Conservation (phyloP, 306 rosid species). For the Ziziphus jujuba region DNA sequence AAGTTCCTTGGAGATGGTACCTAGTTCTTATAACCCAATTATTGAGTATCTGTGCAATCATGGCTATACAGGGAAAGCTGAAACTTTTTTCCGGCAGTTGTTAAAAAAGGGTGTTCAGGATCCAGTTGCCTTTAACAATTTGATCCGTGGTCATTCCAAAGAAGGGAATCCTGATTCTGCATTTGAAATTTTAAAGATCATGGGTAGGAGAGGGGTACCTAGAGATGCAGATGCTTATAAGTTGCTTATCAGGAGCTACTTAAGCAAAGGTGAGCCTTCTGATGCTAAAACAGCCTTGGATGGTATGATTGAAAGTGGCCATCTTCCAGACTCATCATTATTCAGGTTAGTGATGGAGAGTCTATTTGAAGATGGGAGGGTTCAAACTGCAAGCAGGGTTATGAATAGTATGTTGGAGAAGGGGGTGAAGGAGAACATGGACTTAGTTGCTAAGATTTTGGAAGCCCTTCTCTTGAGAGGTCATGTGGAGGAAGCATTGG, state of each 20-base stretch:
- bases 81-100: conserved; percentile 70
- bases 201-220: conserved; percentile 75
- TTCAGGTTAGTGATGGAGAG: conserved; percentile 71
- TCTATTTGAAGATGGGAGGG: conserved; percentile 83
- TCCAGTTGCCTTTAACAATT: conserved; percentile 69
- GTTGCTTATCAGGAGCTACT: conserved; percentile 74
- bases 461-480: conserved; percentile 89
- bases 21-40: conserved; percentile 74
- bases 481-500: conserved; percentile 88
- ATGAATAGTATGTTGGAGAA: conserved; percentile 91
- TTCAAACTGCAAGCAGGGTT: conserved; percentile 92
- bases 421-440: conserved; percentile 78
- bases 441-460: conserved; percentile 75
- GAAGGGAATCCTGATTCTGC: conserved; percentile 91
- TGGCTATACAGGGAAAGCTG: conserved; percentile 77
- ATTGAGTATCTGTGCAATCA: conserved; percentile 67
- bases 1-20: conserved; percentile 60
- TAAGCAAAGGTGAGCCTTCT: conserved; percentile 86
- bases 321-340: conserved; percentile 60
- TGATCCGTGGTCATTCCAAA: conserved; percentile 76
- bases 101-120: conserved; percentile 82
- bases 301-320: conserved; percentile 83
- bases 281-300: conserved; percentile 86
- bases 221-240: conserved; percentile 67
- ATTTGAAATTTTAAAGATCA: conserved; percentile 75